Conservation (phyloP, 208 protist species). For the Trypanosoma melophagium region DNA sequence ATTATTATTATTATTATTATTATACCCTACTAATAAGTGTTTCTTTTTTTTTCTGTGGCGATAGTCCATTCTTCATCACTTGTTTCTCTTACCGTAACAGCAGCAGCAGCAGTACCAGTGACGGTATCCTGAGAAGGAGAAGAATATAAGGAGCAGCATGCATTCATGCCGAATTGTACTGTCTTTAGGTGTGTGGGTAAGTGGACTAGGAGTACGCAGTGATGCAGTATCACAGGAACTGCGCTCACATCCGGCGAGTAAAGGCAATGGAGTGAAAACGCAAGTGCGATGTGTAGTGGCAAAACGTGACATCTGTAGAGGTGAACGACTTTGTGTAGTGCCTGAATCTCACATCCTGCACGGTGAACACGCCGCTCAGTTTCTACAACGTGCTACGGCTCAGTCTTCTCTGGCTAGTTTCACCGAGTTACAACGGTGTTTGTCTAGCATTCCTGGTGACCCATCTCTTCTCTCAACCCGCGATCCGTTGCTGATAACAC, state of each 20-base stretch:
- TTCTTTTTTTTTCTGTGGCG: too few relatives aligned
- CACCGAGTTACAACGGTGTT: constrained; percentile 2
- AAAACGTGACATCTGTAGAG: constrained; percentile 41
- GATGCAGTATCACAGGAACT: constrained; percentile 27
- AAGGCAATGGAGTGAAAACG: neutral
- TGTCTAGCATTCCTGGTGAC: constrained; percentile 9
- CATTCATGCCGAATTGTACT: constrained; percentile 5
- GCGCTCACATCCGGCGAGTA: constrained; percentile 20
- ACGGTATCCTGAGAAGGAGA: too few relatives aligned
- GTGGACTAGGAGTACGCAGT: constrained; percentile 10
- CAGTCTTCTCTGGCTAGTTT: constrained; percentile 1
- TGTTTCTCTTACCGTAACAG: too few relatives aligned
- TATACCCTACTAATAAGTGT: too few relatives aligned
- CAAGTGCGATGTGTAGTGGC: constrained; percentile 71
- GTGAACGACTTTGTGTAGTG: constrained; percentile 60
- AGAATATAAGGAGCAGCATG: neutral
- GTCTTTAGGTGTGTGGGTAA: constrained; percentile 14
- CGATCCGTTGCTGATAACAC: constrained; percentile 60
- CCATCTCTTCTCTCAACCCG: constrained; percentile 43
- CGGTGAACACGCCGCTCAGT: constrained; percentile 36
- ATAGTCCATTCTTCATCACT: too few relatives aligned
- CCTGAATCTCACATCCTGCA: constrained; percentile 45
- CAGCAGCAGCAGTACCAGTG: too few relatives aligned
- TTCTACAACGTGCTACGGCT: constrained; percentile 31
- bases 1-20: too few relatives aligned